A percentile compares a stretch with the other conserved stretches of the same genome.
phyloP scores from a whole-genome alignment of 1,139 yeast genomes.

The Hyphopichia burtonii region DNA sequence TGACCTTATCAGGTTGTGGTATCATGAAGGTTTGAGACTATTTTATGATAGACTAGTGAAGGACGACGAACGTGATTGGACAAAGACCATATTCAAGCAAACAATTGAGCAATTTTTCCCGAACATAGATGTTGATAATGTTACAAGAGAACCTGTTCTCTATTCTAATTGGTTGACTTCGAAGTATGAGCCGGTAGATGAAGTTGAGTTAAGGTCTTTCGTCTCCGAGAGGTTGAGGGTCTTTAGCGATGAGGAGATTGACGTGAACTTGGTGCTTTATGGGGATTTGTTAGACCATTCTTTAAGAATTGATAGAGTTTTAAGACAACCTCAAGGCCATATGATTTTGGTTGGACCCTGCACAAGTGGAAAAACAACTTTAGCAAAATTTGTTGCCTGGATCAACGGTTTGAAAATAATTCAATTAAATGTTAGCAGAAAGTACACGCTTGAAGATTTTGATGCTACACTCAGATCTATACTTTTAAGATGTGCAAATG shows the following conservation, averaged over 20 bases:
- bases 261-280: slow-evolving; percentile 59
- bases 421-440: slow-evolving; percentile 58
- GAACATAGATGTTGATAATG: slow-evolving; percentile 33
- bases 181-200: slow-evolving; percentile 58
- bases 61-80: slow-evolving; percentile 51
- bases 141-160: slow-evolving; percentile 51
- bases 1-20: slow-evolving; percentile 66
- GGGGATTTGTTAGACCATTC: slow-evolving; percentile 75
- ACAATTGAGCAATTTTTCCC: slow-evolving; percentile 48
- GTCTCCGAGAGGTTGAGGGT: slow-evolving; percentile 64
- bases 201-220: slow-evolving; percentile 50
- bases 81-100: slow-evolving; percentile 40
- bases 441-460: slow-evolving; percentile 62
- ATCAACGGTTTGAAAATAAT: slow-evolving; percentile 70
- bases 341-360: slow-evolving; percentile 84
- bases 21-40: slow-evolving; percentile 75
- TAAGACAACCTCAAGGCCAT: slow-evolving; percentile 88
- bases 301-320: slow-evolving; percentile 76
- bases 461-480: slow-evolving; percentile 61
- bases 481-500: slow-evolving; percentile 46
- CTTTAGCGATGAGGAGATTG: slow-evolving; percentile 76
- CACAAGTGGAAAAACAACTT: slow-evolving; percentile 78
- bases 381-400: slow-evolving; percentile 88
- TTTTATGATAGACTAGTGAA: slow-evolving; percentile 70
- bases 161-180: slow-evolving; percentile 76